phyloP scores from a whole-genome alignment of 768 basidiomycete genomes.

The Pleurotus salmoneostramineus region DNA sequence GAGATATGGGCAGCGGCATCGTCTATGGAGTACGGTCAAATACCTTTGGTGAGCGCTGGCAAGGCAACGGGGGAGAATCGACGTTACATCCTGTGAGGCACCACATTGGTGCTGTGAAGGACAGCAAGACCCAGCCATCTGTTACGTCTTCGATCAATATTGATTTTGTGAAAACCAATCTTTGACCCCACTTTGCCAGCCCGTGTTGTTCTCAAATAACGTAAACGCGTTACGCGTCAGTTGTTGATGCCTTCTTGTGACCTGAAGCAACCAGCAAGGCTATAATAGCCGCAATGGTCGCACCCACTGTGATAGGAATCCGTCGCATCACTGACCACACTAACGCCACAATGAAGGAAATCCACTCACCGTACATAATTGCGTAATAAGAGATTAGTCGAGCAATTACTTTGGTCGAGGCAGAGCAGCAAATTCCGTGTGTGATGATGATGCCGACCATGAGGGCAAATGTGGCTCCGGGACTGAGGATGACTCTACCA shows the following conservation, averaged over 20 bases:
- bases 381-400: conserved; percentile 56
- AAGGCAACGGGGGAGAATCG: not conserved
- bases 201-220: conserved; percentile 57
- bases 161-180: conserved; percentile 7
- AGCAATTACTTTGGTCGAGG: conserved; percentile 52
- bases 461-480: conserved; percentile 55
- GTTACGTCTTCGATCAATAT: not conserved
- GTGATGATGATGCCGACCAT: conserved; percentile 47
- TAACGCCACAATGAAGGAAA: no score
- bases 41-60: not conserved
- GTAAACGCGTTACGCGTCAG: conserved; percentile 61
- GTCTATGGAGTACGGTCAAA: conserved; percentile 29
- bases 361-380: conserved; percentile 42
- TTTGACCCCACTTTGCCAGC: conserved; percentile 46
- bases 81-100: conserved; percentile 57
- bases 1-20: conserved; percentile 66
- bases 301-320: conserved; percentile 35
- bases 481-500: conserved; percentile 38
- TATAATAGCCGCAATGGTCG: conserved; percentile 53
- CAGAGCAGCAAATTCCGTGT: conserved; percentile 57
- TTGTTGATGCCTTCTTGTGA: conserved; percentile 44
- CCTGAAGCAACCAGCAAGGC: conserved; percentile 46
- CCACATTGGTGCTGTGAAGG: conserved; percentile 66
- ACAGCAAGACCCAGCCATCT: conserved; percentile 61
- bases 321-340: not conserved